Percentiles rank a stretch among this genome's conserved stretches.
These are phyloP conservation scores for Aspergillus sp. DNA, from an alignment of 2,329 filamentous ascomycete species.

Conservation along the genomic window DNA sequence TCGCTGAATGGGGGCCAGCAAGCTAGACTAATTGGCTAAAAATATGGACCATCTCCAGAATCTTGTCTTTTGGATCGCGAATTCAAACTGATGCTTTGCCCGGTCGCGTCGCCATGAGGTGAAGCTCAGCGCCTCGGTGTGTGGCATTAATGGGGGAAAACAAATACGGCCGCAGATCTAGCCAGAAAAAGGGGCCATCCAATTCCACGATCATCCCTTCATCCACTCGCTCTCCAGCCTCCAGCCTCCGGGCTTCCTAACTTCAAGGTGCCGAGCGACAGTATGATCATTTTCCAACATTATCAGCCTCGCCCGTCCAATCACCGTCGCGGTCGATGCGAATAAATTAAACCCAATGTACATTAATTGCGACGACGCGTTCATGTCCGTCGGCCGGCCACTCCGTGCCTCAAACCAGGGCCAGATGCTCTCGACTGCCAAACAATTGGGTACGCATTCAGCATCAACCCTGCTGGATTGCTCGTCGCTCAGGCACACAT, in stretches of 20 bases:
- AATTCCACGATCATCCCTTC: background rate
- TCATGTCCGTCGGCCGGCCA: background rate
- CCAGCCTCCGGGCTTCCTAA: background rate
- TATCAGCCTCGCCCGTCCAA: background rate
- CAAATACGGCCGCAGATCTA: background rate
- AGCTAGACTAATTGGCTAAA: background rate
- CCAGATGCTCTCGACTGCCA: background rate
- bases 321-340: background rate
- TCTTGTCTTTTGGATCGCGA: background rate
- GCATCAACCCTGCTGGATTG: background rate
- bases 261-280: no score
- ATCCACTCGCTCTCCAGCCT: background rate
- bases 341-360: background rate
- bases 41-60: background rate
- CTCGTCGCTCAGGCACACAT: background rate
- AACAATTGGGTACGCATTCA: background rate
- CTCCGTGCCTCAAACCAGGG: background rate
- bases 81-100: background rate
- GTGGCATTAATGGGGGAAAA: constrained; percentile 4
- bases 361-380: background rate
- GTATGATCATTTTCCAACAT: background rate
- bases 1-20: constrained; percentile 1
- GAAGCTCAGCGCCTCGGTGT: background rate
- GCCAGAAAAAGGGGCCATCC: constrained; percentile 15
- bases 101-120: background rate